These are phyloP conservation scores for Ganoderma boninense DNA, from an alignment of 1,284 basidiomycete species.

Conservation along the genomic window DNA sequence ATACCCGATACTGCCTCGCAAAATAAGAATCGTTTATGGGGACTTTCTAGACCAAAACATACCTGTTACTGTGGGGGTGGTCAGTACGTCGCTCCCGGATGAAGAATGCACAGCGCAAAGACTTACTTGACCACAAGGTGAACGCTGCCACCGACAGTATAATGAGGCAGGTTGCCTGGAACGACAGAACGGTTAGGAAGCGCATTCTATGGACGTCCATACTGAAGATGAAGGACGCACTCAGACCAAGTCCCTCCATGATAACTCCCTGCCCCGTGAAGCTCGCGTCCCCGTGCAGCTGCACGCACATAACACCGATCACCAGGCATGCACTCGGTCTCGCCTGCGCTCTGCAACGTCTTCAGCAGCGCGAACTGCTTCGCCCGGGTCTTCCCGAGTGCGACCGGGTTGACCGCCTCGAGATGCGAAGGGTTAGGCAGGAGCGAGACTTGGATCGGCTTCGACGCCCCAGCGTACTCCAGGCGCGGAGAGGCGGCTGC, in stretches of 20 bases:
- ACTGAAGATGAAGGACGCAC: slow-evolving; percentile 50
- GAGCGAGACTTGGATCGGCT: slow-evolving; percentile 76
- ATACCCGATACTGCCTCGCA: slow-evolving; percentile 79
- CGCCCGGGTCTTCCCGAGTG: slow-evolving; percentile 88
- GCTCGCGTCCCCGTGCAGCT: slow-evolving; percentile 90
- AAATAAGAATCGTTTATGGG: neutral
- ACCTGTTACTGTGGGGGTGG: slow-evolving; percentile 59
- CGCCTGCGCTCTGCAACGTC: slow-evolving; percentile 40
- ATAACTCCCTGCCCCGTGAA: slow-evolving; percentile 91
- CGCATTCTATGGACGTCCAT: too few species aligned
- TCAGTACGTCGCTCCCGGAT: slow-evolving; percentile 1
- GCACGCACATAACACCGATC: slow-evolving; percentile 89
- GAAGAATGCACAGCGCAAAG: slow-evolving; percentile 5
- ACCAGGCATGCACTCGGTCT: slow-evolving; percentile 78
- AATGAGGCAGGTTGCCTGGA: slow-evolving; percentile 85
- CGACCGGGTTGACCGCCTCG: slow-evolving; percentile 88
- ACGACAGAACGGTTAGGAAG: neutral
- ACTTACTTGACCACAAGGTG: slow-evolving; percentile 92
- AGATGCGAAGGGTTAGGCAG: slow-evolving; percentile 91
- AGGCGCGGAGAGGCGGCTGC: slow-evolving; percentile 69
- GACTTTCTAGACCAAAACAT: neutral
- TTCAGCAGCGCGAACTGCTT: slow-evolving; percentile 90
- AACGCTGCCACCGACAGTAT: slow-evolving; percentile 87
- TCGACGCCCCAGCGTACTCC: slow-evolving; percentile 57
- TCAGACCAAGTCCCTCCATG: slow-evolving; percentile 87